Conservation (phyloP, 371 early-diverging fungal species). For the Dichotomocladium elegans region DNA sequence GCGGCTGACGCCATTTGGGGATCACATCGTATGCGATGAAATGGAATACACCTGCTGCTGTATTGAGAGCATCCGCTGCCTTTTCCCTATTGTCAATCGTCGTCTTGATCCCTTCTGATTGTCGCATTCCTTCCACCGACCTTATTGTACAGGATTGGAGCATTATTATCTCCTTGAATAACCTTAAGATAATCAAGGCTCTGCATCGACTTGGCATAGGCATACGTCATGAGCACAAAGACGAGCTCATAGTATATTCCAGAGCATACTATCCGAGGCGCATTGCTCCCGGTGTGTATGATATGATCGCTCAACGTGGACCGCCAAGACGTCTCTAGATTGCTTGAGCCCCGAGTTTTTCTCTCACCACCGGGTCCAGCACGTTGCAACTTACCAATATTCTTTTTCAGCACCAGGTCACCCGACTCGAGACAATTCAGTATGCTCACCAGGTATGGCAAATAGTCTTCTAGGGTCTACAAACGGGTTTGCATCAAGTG, state of each 20-base stretch:
- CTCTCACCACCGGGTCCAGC: not conserved
- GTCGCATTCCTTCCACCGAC: slow-evolving; percentile 4
- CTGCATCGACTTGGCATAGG: slow-evolving; percentile 45
- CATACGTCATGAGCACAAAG: slow-evolving; percentile 57
- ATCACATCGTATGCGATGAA: slow-evolving; percentile 51
- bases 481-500: not conserved
- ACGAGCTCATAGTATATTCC: slow-evolving; percentile 59
- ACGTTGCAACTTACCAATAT: slow-evolving; percentile 24
- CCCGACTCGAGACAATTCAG: slow-evolving; percentile 50
- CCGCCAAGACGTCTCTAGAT: slow-evolving; percentile 61
- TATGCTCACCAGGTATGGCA: slow-evolving; percentile 54
- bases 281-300: slow-evolving; percentile 54
- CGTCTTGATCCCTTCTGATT: too few species aligned
- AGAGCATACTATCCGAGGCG: slow-evolving; percentile 49
- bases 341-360: not conserved
- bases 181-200: slow-evolving; percentile 25
- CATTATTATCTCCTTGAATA: slow-evolving; percentile 7
- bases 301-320: slow-evolving; percentile 52
- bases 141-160: slow-evolving; percentile 18
- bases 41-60: slow-evolving; percentile 56
- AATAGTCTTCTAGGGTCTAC: slow-evolving; percentile 61
- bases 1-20: slow-evolving; percentile 42
- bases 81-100: slow-evolving; percentile 6
- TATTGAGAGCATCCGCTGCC: slow-evolving; percentile 56
- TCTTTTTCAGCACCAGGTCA: slow-evolving; percentile 36